A percentile compares a stretch with the other conserved stretches of the same genome.
Evolutionary conservation across 495 filamentous ascomycete species (phyloP).

Genomic region (Hypoxylon subgilvum): DNA sequence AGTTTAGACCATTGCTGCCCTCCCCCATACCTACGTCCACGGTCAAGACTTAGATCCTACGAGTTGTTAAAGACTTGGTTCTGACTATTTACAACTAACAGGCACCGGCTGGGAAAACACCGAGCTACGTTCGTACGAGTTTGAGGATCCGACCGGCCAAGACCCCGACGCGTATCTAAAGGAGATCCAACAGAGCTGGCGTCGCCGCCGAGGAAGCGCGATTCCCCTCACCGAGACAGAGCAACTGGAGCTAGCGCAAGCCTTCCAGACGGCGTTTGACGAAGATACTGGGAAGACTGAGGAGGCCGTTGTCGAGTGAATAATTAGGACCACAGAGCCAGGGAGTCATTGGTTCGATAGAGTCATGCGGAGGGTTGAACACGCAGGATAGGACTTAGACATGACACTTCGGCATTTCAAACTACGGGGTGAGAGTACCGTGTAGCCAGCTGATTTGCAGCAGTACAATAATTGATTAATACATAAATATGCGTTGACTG

Average conservation of each 20-base stretch:
- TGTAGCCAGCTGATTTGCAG: too few relatives aligned
- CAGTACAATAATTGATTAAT: too few relatives aligned
- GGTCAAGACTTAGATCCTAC: background rate
- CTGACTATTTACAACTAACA: slow-evolving; percentile 16
- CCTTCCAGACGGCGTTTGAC: slow-evolving; percentile 36
- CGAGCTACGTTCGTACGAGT: slow-evolving; percentile 78
- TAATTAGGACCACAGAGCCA: background rate
- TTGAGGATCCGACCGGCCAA: slow-evolving; percentile 60
- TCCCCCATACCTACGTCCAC: background rate
- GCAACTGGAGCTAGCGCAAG: slow-evolving; percentile 47
- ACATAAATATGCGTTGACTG: too few relatives aligned
- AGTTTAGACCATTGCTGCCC: background rate
- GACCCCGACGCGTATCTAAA: slow-evolving; percentile 65
- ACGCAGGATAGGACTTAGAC: too few relatives aligned
- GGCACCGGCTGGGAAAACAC: slow-evolving; percentile 87
- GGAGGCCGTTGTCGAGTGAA: slow-evolving; percentile 11
- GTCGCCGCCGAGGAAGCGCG: slow-evolving; percentile 53
- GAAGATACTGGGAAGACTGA: slow-evolving; percentile 27
- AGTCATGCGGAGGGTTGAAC: too few relatives aligned
- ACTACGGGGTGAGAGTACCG: too few relatives aligned
- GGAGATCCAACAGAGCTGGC: slow-evolving; percentile 66
- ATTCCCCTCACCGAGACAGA: slow-evolving; percentile 55
- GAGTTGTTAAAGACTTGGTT: too few relatives aligned
- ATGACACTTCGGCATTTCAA: too few relatives aligned
- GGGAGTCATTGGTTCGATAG: background rate